Evolutionary conservation across 2,329 filamentous ascomycete genomes (phyloP).

Genomic region (Mycogone perniciosa): DNA sequence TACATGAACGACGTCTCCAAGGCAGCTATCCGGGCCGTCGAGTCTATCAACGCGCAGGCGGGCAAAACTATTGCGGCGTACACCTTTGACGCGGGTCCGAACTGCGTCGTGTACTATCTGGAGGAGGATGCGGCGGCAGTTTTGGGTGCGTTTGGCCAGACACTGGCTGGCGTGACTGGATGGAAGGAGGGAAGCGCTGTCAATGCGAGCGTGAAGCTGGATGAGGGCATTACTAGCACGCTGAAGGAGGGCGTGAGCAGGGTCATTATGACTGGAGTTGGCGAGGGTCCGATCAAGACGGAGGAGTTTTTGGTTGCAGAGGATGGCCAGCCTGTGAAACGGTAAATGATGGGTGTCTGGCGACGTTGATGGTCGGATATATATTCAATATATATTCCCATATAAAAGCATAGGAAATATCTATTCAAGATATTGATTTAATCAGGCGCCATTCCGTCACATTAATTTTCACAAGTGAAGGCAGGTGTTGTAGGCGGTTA

Average conservation of each 20-base stretch:
- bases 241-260: slow-evolving; percentile 77
- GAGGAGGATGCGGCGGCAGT: slow-evolving; percentile 69
- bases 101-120: slow-evolving; percentile 93
- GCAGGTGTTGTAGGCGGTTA: too few species aligned
- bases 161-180: slow-evolving; percentile 58
- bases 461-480: too few species aligned
- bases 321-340: slow-evolving; percentile 46
- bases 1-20: slow-evolving; percentile 94
- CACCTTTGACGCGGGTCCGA: slow-evolving; percentile 95
- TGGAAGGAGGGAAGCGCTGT: slow-evolving; percentile 59
- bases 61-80: slow-evolving; percentile 83
- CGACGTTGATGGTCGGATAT: slow-evolving; percentile 2
- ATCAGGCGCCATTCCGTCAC: too few species aligned
- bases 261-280: slow-evolving; percentile 86
- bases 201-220: slow-evolving; percentile 50
- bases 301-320: slow-evolving; percentile 69
- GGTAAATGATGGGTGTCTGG: slow-evolving; percentile 15
- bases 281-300: slow-evolving; percentile 78
- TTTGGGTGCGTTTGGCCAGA: slow-evolving; percentile 68
- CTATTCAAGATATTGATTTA: too few species aligned
- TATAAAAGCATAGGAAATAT: slow-evolving; percentile 1
- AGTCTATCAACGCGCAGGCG: slow-evolving; percentile 76
- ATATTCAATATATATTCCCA: neutral
- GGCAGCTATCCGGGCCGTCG: slow-evolving; percentile 80
- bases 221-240: slow-evolving; percentile 57